Evolutionary conservation across 257 asterid species (phyloP).

Genomic region (Solanum raphanifolium): DNA sequence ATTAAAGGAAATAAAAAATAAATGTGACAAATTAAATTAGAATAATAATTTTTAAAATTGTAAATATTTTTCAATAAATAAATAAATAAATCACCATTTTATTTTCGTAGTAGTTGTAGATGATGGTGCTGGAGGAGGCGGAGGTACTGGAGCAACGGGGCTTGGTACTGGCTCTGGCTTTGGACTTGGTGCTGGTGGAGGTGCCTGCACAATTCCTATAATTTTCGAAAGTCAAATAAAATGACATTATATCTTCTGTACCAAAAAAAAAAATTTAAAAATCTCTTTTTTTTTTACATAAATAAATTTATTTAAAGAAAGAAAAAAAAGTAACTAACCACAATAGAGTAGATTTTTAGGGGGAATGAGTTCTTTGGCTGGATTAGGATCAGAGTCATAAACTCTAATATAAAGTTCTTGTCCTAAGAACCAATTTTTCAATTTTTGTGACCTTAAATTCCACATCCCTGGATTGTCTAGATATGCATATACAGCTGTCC

Average conservation of each 20-base stretch:
- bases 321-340: slow-evolving; percentile 20
- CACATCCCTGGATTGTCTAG: slow-evolving; percentile 84
- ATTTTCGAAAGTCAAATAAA: neutral
- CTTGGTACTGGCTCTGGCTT: slow-evolving; percentile 7
- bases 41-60: neutral
- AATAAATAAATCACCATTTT: neutral
- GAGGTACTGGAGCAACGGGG: slow-evolving; percentile 3
- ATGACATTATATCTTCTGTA: neutral
- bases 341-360: slow-evolving; percentile 49
- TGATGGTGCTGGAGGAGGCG: neutral
- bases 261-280: no score
- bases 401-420: slow-evolving; percentile 76
- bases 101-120: neutral
- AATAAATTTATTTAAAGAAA: neutral
- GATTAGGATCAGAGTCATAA: slow-evolving; percentile 44
- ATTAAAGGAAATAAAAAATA: neutral
- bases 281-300: neutral
- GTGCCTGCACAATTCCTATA: slow-evolving; percentile 26
- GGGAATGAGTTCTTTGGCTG: slow-evolving; percentile 38
- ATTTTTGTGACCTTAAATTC: slow-evolving; percentile 65
- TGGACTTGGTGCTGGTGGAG: slow-evolving; percentile 15
- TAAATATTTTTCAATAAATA: neutral
- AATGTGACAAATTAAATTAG: neutral
- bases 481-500: slow-evolving; percentile 57
- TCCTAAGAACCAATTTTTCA: slow-evolving; percentile 49